Conservation (phyloP, 1,284 basidiomycete species). For the Neolentinus lepideus region DNA sequence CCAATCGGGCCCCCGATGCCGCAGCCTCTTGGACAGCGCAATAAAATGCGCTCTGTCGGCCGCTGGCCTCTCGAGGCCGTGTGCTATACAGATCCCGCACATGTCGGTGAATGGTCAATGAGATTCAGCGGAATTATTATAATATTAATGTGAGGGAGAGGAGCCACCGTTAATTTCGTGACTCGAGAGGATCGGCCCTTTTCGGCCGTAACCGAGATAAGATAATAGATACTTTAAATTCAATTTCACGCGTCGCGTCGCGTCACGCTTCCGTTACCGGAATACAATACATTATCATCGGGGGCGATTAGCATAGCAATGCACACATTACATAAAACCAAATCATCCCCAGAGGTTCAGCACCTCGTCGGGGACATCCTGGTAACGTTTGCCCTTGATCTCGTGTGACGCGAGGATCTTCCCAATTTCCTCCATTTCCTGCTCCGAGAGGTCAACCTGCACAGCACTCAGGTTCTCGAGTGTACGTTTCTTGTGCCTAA, state of each 20-base stretch:
- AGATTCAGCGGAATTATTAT: background rate
- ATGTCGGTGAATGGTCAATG: conserved; percentile 30
- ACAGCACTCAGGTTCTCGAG: conserved; percentile 37
- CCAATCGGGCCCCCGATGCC: conserved; percentile 96
- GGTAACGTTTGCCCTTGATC: conserved; percentile 25
- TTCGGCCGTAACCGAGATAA: background rate
- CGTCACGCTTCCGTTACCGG: background rate
- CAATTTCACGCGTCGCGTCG: background rate
- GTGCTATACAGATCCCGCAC: conserved; percentile 88
- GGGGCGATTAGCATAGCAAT: no score
- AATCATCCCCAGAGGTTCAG: conserved; percentile 1
- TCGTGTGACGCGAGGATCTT: conserved; percentile 16
- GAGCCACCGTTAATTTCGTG: background rate
- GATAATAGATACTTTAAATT: background rate
- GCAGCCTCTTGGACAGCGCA: conserved; percentile 80
- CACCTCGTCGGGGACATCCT: conserved; percentile 8
- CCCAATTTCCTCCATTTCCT: conserved; percentile 31
- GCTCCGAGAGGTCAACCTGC: conserved; percentile 31
- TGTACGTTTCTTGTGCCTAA: conserved; percentile 28
- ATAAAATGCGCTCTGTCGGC: conserved; percentile 69
- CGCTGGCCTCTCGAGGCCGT: conserved; percentile 68
- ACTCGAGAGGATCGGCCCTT: background rate
- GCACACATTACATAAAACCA: no score
- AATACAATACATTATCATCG: no score
- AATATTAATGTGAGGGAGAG: no score